Evolutionary conservation across 2,329 filamentous ascomycete genomes (phyloP), one percentile per base, ranked within the genome.

Genomic region (Fusarium sublunatum): DNA sequence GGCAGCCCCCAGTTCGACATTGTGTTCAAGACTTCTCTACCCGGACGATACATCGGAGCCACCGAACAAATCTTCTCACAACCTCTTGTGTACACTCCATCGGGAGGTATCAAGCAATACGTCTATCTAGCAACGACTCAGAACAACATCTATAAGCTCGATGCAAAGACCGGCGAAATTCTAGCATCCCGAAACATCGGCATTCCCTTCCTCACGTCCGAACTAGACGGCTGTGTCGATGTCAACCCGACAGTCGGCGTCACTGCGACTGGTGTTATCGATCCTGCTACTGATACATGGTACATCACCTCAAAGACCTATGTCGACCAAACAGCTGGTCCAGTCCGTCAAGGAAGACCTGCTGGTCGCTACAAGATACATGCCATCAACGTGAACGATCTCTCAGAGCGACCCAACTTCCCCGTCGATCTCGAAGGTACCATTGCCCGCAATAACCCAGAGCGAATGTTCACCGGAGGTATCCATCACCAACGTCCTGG

Each of bases 111-210:
- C 4, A 77, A 77, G 9, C 84, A 87, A 72, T 84, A 81, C 52
- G 78, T 87, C 35, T 87, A 82, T 63, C 72, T 85, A 10, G 80
- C 85, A 2, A 86, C 84, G 1, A 83, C 83, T 0, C 83, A 85
- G 67, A 87, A 86, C 71, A 85, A 84, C 46, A 70, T 86, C 7
- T 85, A 86, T 70, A 86, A 84, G 59, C 72, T 86, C 29, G 76
- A 86, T 65, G 82, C 82, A 0, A 82, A 82, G 66, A 85, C 82
- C 0, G 84, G 84, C 22, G 77, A 73, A 4, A 82, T 86, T 22
- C 63, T 86, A n/a, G 69, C 73, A 1, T 76, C 74, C 1, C 74
- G 82, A 8, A 84, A 80, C 25, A 74, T 87, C 0, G 77, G 78
- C 45, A 77, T 80, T 19, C 82, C 82, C 2, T 84, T 84, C 61